phyloP scores from a whole-genome alignment of 148 eudicot genomes.

The Pouteria glomerata region DNA sequence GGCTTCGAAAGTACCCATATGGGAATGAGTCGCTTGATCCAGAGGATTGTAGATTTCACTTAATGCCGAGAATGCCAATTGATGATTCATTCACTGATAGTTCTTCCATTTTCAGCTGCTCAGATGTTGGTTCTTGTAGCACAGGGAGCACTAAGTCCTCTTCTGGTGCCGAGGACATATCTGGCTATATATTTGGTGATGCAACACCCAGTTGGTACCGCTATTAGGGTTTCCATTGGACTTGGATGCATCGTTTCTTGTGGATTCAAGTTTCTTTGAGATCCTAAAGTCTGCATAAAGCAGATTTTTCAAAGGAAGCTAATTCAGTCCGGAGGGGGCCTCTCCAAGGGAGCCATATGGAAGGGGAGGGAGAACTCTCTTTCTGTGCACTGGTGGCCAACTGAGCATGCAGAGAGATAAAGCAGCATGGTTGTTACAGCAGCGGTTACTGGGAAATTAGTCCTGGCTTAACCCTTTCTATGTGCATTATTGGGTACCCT shows the following conservation, averaged over 20 bases:
- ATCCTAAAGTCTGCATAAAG: not conserved
- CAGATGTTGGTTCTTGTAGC: constrained; percentile 3
- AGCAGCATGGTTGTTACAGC: too few species aligned
- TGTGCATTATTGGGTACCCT: not conserved
- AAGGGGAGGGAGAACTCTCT: not conserved
- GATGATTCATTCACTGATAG: not conserved
- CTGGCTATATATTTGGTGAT: constrained; percentile 3
- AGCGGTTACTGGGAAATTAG: too few species aligned
- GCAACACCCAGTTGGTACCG: not conserved
- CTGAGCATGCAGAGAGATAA: too few species aligned
- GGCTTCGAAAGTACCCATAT: not conserved
- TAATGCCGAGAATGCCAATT: not conserved
- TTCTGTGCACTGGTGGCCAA: too few species aligned
- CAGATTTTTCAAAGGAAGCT: not conserved
- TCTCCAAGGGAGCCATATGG: too few species aligned
- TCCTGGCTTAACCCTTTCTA: not conserved
- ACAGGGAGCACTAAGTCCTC: not conserved
- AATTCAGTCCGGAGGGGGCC: not conserved
- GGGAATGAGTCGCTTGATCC: not conserved
- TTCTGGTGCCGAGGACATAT: not conserved
- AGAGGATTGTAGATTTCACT: not conserved
- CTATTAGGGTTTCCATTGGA: not conserved
- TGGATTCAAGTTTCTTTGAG: not conserved
- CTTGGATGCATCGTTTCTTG: not conserved
- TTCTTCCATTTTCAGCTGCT: constrained; percentile 5